Evolutionary conservation across 345 rosid species (phyloP).

Genomic region (Theobroma cacao): DNA sequence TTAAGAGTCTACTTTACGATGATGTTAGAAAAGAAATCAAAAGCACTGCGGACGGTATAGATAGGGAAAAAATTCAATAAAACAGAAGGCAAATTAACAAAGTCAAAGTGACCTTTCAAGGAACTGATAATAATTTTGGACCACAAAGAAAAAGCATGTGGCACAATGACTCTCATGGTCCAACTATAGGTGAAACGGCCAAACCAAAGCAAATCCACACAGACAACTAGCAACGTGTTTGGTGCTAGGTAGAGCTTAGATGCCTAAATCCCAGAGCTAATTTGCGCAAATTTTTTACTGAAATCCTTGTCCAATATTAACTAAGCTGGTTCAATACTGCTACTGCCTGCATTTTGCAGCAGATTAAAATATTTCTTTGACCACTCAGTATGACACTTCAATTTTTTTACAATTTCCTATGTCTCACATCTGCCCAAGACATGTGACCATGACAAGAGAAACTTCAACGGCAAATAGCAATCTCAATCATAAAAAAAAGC

Average conservation of each 20-base stretch:
- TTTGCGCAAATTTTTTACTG: too few species aligned
- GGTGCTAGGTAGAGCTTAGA: too few species aligned
- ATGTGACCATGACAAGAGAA: neutral
- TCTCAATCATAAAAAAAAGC: neutral
- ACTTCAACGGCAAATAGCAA: neutral
- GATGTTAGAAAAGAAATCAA: neutral
- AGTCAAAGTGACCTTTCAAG: neutral
- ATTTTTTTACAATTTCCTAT: neutral
- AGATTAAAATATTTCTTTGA: neutral
- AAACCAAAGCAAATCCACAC: too few species aligned
- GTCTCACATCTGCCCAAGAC: neutral
- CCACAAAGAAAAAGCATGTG: neutral
- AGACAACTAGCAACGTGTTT: too few species aligned
- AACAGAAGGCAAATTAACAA: neutral
- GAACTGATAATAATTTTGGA: neutral
- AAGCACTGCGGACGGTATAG: neutral
- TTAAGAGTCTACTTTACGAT: neutral
- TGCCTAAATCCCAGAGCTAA: too few species aligned
- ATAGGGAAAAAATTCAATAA: neutral
- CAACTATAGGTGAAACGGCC: too few species aligned
- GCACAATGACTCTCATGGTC: too few species aligned
- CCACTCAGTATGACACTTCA: neutral
- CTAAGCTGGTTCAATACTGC: neutral
- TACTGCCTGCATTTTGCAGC: too few species aligned
- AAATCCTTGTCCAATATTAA: too few species aligned